These are phyloP conservation scores for Lachancea lanzarotensis DNA, from an alignment of 805 yeast species.

Conservation along the genomic window DNA sequence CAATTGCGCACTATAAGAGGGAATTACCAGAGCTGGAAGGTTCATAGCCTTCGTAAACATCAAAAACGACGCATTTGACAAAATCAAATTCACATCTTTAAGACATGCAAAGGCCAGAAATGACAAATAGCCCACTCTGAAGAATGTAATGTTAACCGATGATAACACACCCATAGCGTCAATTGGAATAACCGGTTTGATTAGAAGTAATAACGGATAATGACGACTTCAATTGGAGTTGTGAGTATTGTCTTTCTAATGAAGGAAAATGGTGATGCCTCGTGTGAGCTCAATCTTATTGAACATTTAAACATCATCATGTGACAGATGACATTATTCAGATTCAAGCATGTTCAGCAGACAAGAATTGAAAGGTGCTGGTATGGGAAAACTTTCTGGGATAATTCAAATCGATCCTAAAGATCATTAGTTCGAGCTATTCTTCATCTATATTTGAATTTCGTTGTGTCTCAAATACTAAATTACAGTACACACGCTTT, in stretches of 20 bases:
- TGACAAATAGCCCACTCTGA: slow-evolving; percentile 41
- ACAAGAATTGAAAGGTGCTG: too few relatives aligned
- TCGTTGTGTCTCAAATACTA: neutral
- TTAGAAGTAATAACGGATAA: too few relatives aligned
- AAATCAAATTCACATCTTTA: slow-evolving; percentile 41
- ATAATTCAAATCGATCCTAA: too few relatives aligned
- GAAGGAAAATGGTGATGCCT: too few relatives aligned
- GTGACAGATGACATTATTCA: neutral
- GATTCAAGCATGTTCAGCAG: too few relatives aligned
- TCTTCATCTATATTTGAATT: neutral
- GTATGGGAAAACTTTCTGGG: too few relatives aligned
- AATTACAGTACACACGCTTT: slow-evolving; percentile 2
- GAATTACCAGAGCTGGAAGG: slow-evolving; percentile 32
- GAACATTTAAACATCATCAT: neutral
- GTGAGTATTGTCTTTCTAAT: too few relatives aligned
- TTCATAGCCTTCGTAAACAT: slow-evolving; percentile 56
- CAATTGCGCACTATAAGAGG: slow-evolving; percentile 37
- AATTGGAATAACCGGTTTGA: too few relatives aligned
- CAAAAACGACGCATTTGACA: slow-evolving; percentile 42
- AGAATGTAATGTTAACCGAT: slow-evolving; percentile 41
- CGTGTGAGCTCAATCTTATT: too few relatives aligned
- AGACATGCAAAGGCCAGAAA: slow-evolving; percentile 41
- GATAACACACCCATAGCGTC: slow-evolving; percentile 46
- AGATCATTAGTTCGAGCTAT: too few relatives aligned
- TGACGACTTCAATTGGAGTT: too few relatives aligned